A percentile compares a stretch with the other conserved stretches of the same genome.
Evolutionary conservation across 2,329 filamentous ascomycete genomes (phyloP).

Genomic region (Lachnellula hyalina): DNA sequence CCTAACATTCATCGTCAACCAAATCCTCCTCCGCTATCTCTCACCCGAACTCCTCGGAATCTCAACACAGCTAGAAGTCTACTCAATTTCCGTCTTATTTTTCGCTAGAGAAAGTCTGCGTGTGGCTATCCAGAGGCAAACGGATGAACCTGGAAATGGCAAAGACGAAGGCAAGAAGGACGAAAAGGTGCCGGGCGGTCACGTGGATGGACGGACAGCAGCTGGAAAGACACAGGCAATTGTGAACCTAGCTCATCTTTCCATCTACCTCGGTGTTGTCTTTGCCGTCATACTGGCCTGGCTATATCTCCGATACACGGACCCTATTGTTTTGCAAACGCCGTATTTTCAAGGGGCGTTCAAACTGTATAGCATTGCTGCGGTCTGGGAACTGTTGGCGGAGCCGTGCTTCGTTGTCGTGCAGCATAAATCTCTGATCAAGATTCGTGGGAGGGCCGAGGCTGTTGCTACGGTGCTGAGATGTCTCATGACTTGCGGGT

Average conservation of each 20-base stretch:
- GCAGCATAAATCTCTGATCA: constrained; percentile 76
- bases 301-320: constrained; percentile 57
- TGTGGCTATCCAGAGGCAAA: constrained; percentile 81
- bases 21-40: constrained; percentile 80
- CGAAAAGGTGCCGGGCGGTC: constrained; percentile 18
- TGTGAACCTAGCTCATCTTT: constrained; percentile 82
- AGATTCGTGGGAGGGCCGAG: constrained; percentile 75
- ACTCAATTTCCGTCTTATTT: constrained; percentile 87
- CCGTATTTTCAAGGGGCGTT: constrained; percentile 57
- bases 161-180: constrained; percentile 19
- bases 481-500: constrained; percentile 67
- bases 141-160: constrained; percentile 25
- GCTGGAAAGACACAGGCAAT: constrained; percentile 61
- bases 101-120: constrained; percentile 89
- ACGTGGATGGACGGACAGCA: constrained; percentile 23
- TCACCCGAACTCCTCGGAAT: constrained; percentile 81
- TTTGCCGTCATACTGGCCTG: constrained; percentile 60
- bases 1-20: constrained; percentile 87
- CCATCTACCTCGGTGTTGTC: constrained; percentile 61
- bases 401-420: constrained; percentile 89
- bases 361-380: constrained; percentile 50
- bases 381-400: constrained; percentile 69
- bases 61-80: constrained; percentile 86
- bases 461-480: constrained; percentile 73
- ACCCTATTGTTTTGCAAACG: constrained; percentile 46